phyloP scores from a whole-genome alignment of 1,139 yeast genomes.

The Torulaspora globosa region DNA sequence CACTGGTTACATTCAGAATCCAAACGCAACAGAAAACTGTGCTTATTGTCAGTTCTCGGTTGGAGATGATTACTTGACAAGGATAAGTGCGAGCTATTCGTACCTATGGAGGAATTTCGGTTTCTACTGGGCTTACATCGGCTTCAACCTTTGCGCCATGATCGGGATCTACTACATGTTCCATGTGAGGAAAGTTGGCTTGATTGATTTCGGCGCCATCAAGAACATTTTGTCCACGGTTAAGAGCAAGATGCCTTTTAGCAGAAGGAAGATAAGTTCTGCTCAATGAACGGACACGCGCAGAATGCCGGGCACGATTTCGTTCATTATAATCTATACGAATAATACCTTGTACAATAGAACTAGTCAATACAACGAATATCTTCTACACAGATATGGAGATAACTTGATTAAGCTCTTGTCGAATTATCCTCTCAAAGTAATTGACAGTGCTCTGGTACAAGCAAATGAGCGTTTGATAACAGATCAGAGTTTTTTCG shows the following conservation, averaged over 20 bases:
- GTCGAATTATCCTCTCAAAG: no score
- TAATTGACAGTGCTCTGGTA: no score
- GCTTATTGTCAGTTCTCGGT: conserved; percentile 52
- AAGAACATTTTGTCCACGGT: neutral
- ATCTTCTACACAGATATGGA: no score
- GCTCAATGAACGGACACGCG: neutral
- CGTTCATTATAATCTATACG: neutral
- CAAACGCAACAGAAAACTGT: conserved; percentile 52
- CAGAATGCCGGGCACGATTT: neutral
- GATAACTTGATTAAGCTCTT: no score
- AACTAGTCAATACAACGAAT: neutral
- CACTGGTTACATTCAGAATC: conserved; percentile 53
- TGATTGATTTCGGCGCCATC: conserved; percentile 4
- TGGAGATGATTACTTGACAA: conserved; percentile 52
- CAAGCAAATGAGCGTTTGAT: neutral
- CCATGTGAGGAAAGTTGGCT: conserved; percentile 24
- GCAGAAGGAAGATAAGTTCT: neutral
- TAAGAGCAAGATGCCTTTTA: conserved; percentile 4
- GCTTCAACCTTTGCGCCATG: conserved; percentile 51
- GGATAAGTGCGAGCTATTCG: conserved; percentile 44
- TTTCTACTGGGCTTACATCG: conserved; percentile 51
- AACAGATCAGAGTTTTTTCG: neutral
- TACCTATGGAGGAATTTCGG: conserved; percentile 68
- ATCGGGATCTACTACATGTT: conserved; percentile 42
- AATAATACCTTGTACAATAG: neutral